Evolutionary conservation across 2,329 filamentous ascomycete genomes (phyloP), one percentile per base, ranked within the genome.

Genomic region (Ceratocystis diversiconidia): DNA sequence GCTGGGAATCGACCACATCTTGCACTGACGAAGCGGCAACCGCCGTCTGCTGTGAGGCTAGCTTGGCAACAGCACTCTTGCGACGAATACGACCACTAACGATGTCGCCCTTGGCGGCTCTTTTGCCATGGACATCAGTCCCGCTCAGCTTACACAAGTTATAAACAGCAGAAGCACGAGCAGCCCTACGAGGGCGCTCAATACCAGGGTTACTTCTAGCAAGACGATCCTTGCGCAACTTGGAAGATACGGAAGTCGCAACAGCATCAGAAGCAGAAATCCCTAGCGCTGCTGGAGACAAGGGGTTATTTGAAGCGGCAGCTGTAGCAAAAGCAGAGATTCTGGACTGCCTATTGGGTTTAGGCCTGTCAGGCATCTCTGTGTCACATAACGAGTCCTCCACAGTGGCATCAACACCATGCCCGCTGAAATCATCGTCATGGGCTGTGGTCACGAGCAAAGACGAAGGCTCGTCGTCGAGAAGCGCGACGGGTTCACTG

Each of bases 141-240:
- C 85, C 85, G 66, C 79, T 80, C 63, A 88, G 77, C 70, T 82
- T 80, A 69, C 83, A 79, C 17, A 87, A 75, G 70, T 90, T 90
- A 75, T 90, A 90, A 17, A 64, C 66, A 10, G 68, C 36, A n/a
- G 61, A 63, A 15, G 57, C 64, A 52, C 68, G 66, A 43, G 67
- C 59, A 30, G 66, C 52, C 41, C 66, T 44, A 19, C 48, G 74
- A 71, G 55, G 73, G 69, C 63, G 63, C 19, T 66, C 44, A n/a
- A 60, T 62, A 17, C 30, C 61, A 30, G 57, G 36, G 5, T 28
- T 30, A 1, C 36, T 41, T 25, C 25, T 46, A 7, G 55, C 52
- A 6, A 41, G 12, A 15, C 36, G 64, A 44, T 55, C 52, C 22
- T 48, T 66, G 44, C 25, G 62, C n/a, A 32, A 68, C 65, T 63